phyloP scores from a whole-genome alignment of 2,329 filamentous ascomycete species.

The Paecilomyces variotii region DNA sequence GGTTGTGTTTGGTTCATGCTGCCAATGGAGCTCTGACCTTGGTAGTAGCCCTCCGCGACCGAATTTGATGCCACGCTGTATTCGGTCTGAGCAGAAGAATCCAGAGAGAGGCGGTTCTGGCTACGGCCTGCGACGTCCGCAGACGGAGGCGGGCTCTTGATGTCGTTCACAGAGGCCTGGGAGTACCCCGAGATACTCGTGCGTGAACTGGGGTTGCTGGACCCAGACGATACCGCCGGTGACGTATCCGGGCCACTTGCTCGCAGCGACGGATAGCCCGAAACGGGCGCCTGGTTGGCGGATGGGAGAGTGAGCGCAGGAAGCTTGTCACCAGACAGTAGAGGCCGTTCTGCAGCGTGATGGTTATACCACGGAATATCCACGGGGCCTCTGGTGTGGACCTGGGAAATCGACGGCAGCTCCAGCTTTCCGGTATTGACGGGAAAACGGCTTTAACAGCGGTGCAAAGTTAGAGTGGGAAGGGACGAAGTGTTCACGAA shows the following conservation, averaged over 20 bases:
- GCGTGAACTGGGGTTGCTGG: slow-evolving; percentile 46
- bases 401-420: slow-evolving; percentile 78
- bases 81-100: slow-evolving; percentile 26
- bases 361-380: slow-evolving; percentile 64
- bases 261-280: slow-evolving; percentile 66
- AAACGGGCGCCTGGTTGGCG: slow-evolving; percentile 55
- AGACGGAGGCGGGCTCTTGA: slow-evolving; percentile 67
- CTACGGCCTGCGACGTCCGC: slow-evolving; percentile 45
- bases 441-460: slow-evolving; percentile 19
- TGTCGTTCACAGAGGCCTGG: slow-evolving; percentile 34
- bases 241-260: slow-evolving; percentile 61
- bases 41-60: slow-evolving; percentile 35
- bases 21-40: slow-evolving; percentile 27
- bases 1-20: slow-evolving; percentile 74
- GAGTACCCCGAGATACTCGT: slow-evolving; percentile 50
- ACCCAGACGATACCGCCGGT: slow-evolving; percentile 40
- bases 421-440: slow-evolving; percentile 80
- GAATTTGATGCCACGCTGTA: slow-evolving; percentile 26
- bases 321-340: slow-evolving; percentile 65
- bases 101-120: slow-evolving; percentile 25
- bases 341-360: slow-evolving; percentile 55
- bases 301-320: slow-evolving; percentile 63
- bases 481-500: slow-evolving; percentile 1
- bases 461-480: slow-evolving; percentile 7
- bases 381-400: slow-evolving; percentile 69